A percentile compares a stretch with the other conserved stretches of the same genome.
Conservation (phyloP, 1,284 basidiomycete species). For the Cutaneotrichosporon mucoides region DNA sequence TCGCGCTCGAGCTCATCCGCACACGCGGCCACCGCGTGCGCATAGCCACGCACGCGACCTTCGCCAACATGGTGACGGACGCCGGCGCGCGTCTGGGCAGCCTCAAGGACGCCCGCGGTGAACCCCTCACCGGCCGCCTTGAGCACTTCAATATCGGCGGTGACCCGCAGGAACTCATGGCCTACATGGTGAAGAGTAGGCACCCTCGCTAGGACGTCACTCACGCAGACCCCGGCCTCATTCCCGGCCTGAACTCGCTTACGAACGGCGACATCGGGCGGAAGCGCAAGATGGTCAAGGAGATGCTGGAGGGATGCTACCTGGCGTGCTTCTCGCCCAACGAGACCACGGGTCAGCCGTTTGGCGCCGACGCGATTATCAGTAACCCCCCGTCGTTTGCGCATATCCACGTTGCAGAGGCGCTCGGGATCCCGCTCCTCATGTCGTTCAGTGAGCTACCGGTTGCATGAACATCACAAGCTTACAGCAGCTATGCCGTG, state of each 20-base stretch:
- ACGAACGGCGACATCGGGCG: constrained; percentile 37
- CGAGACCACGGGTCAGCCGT: constrained; percentile 50
- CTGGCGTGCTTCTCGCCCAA: constrained; percentile 55
- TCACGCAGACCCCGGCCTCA: constrained; percentile 39
- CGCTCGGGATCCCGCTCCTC: constrained; percentile 59
- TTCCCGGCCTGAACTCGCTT: constrained; percentile 38
- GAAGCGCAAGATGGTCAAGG: constrained; percentile 41
- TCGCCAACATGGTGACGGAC: constrained; percentile 57
- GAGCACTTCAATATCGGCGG: constrained; percentile 46
- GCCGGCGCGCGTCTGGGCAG: constrained; percentile 55
- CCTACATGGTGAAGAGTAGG: constrained; percentile 49
- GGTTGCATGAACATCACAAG: not conserved
- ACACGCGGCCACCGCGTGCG: constrained; percentile 59
- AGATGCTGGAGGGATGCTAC: constrained; percentile 61
- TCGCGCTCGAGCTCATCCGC: constrained; percentile 57
- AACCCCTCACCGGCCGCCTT: constrained; percentile 29
- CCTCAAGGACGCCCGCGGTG: constrained; percentile 53
- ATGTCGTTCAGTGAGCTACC: constrained; percentile 43
- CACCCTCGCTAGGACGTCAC: constrained; percentile 11
- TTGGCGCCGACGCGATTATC: constrained; percentile 62
- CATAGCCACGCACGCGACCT: constrained; percentile 64
- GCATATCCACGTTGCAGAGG: constrained; percentile 63
- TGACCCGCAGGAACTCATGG: constrained; percentile 44
- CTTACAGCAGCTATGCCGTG: constrained; percentile 61
- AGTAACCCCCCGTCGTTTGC: constrained; percentile 63